Evolutionary conservation across 2,329 filamentous ascomycete species (phyloP), one percentile per base, ranked within the genome.

Genomic region (Exophiala lecanii-corni): DNA sequence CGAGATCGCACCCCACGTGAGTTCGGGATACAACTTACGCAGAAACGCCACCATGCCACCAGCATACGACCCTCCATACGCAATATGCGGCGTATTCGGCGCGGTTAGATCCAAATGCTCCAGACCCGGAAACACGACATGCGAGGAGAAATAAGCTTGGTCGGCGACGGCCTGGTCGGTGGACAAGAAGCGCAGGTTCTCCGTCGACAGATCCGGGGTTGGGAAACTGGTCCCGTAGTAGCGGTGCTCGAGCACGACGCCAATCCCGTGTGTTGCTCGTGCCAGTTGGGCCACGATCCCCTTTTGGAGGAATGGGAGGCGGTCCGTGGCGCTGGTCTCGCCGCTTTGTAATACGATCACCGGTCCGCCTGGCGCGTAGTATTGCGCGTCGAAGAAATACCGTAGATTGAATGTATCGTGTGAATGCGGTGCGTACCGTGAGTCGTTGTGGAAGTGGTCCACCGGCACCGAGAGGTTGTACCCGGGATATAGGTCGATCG

Each of bases 151-250:
- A 63, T 86, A 94, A 2, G 80, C 85, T 32, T 82, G 79, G 60
- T 94, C 88, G 5, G 86, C 87, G 28, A 94, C 61, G 0, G 87
- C 81, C 62, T 94, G 88, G 55, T 89, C 84, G 0, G 87, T 92
- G 1, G 85, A 83, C 57, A 94, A 68, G 69, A 92, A 94, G 2
- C 88, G 81, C 51, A 94, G 66, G 55, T 78, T 89, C 59, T 84
- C 68, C 0, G 79, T 82, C 1, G 75, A 75, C 15, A 91, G 70
- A 56, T 89, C 75, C 1, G 72, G 61, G 0, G 78, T 76, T 0
- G 87, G 86, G 41, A 82, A 81, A 59, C 84, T 89, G 9, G 72
- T 73, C 43, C 88, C 88, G 59, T 94, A 94, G 70, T 94, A 94
- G 20, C 88, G 79, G 59, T 94, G 88, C 67, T 94, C 88, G 2